phyloP scores from a whole-genome alignment of 2,329 filamentous ascomycete genomes.

The Diaporthe australafricana region DNA sequence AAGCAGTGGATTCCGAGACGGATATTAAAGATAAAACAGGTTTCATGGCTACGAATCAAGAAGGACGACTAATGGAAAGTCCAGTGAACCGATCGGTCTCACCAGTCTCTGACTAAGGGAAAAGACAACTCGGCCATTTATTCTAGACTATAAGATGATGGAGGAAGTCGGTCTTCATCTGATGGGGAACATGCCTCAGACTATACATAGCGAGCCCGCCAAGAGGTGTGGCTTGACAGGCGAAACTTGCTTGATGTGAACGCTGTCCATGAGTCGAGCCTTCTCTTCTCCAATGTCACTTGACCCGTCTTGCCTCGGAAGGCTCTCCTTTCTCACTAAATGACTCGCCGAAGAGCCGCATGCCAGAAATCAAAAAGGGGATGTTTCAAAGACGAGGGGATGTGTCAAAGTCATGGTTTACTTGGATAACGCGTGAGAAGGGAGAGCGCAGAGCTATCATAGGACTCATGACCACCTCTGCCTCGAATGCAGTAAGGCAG shows the following conservation, averaged over 20 bases:
- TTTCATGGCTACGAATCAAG: neutral
- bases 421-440: neutral
- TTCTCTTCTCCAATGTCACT: neutral
- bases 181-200: neutral
- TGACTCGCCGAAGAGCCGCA: neutral
- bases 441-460: neutral
- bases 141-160: neutral
- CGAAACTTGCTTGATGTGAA: neutral
- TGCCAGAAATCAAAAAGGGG: neutral
- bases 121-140: neutral
- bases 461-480: neutral
- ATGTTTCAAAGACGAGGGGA: neutral
- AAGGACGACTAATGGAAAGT: neutral
- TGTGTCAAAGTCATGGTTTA: neutral
- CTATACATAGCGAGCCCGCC: neutral
- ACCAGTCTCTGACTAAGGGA: neutral
- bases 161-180: neutral
- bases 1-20: neutral
- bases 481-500: neutral
- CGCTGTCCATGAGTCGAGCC: neutral
- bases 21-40: neutral
- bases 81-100: neutral
- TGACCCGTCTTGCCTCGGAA: neutral
- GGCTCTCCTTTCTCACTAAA: neutral
- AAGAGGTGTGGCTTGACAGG: neutral